These are phyloP conservation scores for Murraya koenigii DNA, from an alignment of 345 rosid species.

Conservation along the genomic window DNA sequence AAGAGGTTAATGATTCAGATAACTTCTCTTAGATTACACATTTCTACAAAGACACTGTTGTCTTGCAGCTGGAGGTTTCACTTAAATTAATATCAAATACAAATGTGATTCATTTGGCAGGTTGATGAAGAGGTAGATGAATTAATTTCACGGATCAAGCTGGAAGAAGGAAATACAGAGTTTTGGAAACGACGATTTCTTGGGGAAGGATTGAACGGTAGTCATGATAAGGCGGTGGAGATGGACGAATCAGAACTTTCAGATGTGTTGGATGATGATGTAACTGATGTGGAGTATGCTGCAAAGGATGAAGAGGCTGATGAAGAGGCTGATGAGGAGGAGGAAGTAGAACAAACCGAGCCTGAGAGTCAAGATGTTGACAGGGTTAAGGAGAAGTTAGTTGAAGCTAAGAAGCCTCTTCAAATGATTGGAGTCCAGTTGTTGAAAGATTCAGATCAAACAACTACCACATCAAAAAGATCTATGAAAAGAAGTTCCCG, in stretches of 20 bases:
- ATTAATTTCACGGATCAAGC: conserved; percentile 75
- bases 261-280: conserved; percentile 55
- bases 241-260: conserved; percentile 38
- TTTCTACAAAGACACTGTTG: neutral
- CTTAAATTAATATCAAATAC: neutral
- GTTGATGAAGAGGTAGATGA: conserved; percentile 86
- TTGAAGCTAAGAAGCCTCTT: conserved; percentile 74
- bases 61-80: neutral
- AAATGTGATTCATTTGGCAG: conserved; percentile 30
- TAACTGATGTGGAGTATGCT: conserved; percentile 48
- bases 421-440: conserved; percentile 95
- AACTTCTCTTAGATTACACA: neutral
- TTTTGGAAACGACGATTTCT: conserved; percentile 94
- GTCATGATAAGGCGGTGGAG: conserved; percentile 47
- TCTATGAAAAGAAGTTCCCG: conserved; percentile 59
- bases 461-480: conserved; percentile 49
- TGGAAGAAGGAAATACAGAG: conserved; percentile 94
- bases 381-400: conserved; percentile 71
- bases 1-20: conserved; percentile 57
- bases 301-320: conserved; percentile 49
- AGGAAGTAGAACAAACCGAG: conserved; percentile 64
- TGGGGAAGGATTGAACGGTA: conserved; percentile 66
- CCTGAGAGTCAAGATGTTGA: conserved; percentile 62
- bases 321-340: conserved; percentile 58
- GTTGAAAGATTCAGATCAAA: conserved; percentile 76